These are phyloP conservation scores for Coffea eugenioides DNA, from an alignment of 257 asterid genomes.

Conservation along the genomic window DNA sequence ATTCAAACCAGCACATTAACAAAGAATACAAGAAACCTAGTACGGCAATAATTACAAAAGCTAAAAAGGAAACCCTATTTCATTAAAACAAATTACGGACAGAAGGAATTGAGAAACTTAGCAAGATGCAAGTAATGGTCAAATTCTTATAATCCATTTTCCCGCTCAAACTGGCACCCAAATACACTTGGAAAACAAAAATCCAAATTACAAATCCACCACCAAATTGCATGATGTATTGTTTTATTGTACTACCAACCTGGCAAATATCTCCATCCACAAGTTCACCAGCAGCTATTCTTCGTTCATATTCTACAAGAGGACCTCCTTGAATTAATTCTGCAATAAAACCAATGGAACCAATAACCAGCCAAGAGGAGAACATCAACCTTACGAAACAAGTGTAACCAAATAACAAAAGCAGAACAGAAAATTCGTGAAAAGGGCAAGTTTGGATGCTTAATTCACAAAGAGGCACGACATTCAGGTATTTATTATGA, in stretches of 20 bases:
- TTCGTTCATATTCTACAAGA: too few relatives aligned
- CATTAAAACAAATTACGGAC: not conserved
- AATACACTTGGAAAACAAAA: not conserved
- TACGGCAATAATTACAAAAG: not conserved
- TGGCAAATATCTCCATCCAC: constrained; percentile 86
- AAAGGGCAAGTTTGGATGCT: too few relatives aligned
- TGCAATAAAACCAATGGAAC: too few relatives aligned
- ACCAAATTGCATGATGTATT: not conserved
- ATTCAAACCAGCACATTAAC: not conserved
- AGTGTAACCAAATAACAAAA: too few relatives aligned
- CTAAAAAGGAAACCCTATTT: not conserved
- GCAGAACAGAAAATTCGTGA: too few relatives aligned
- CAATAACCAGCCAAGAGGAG: too few relatives aligned
- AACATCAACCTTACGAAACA: too few relatives aligned
- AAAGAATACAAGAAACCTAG: not conserved
- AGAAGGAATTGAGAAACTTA: not conserved
- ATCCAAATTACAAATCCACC: not conserved
- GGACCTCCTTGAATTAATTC: too few relatives aligned
- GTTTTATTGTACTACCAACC: constrained; percentile 31
- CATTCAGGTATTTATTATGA: too few relatives aligned
- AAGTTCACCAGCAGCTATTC: constrained; percentile 70
- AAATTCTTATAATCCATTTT: not conserved
- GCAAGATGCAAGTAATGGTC: not conserved
- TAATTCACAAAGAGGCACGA: too few relatives aligned
- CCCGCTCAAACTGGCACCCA: not conserved